phyloP scores from a whole-genome alignment of 305 asterid species.

The Plantago coronopus region DNA sequence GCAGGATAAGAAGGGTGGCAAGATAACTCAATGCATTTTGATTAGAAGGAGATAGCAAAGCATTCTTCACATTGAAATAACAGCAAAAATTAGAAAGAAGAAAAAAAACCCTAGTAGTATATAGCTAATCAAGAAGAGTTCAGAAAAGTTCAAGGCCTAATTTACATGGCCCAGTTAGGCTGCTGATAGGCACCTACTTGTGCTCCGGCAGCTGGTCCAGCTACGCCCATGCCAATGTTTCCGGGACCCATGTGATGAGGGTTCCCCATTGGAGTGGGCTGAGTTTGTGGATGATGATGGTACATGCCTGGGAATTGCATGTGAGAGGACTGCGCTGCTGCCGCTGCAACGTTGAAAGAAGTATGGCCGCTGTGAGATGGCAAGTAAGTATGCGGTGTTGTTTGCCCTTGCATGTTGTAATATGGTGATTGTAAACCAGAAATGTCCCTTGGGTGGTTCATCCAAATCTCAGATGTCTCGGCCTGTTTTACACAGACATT shows the following conservation, averaged over 20 bases:
- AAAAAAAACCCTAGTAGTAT: conserved; percentile 7
- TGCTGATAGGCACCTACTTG: conserved; percentile 92
- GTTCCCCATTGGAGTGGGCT: conserved; percentile 62
- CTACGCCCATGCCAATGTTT: conserved; percentile 75
- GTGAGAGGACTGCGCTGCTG: conserved; percentile 71
- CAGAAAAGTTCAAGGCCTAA: conserved; percentile 78
- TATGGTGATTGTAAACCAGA: conserved; percentile 70
- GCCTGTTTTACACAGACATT: conserved; percentile 40
- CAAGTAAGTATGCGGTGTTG: conserved; percentile 79
- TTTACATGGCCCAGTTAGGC: conserved; percentile 79
- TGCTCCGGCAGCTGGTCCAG: conserved; percentile 73
- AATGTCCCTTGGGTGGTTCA: conserved; percentile 73
- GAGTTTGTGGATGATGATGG: conserved; percentile 50
- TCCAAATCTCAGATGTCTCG: conserved; percentile 94
- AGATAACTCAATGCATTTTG: conserved; percentile 47
- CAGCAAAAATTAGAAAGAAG: conserved; percentile 28
- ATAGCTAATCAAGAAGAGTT: conserved; percentile 35
- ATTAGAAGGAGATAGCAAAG: conserved; percentile 24
- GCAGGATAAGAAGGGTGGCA: conserved; percentile 10
- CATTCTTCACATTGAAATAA: conserved; percentile 41
- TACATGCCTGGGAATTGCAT: conserved; percentile 90
- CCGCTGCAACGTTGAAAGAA: conserved; percentile 63
- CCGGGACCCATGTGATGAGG: conserved; percentile 86
- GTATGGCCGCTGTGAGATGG: conserved; percentile 82
- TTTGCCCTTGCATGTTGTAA: conserved; percentile 84